Percentiles rank a stretch among this genome's conserved stretches.
Evolutionary conservation across 83 land plant species (phyloP).

Genomic region (Thuja plicata): DNA sequence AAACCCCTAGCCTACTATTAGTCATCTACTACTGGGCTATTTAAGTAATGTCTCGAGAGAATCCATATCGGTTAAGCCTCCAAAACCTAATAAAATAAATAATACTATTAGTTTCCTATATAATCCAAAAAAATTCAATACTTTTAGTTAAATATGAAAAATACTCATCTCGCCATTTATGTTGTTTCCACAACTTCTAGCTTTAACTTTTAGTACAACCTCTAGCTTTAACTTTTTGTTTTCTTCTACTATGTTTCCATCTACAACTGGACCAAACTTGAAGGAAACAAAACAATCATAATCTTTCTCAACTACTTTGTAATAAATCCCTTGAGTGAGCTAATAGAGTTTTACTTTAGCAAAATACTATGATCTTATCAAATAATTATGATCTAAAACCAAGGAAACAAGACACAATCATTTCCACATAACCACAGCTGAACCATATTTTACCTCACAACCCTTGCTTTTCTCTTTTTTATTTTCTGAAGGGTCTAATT

Average conservation of each 20-base stretch:
- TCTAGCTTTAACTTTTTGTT: slow-evolving; percentile 1
- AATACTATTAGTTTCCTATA: not conserved
- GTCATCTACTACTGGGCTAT: not conserved
- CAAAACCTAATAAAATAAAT: not conserved
- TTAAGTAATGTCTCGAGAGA: not conserved
- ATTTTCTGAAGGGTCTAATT: not conserved
- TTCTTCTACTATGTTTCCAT: not conserved
- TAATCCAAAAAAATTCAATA: not conserved
- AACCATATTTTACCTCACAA: slow-evolving; percentile 1
- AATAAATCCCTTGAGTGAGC: not conserved
- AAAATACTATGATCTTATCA: not conserved
- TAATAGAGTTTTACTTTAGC: not conserved
- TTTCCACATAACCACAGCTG: not conserved
- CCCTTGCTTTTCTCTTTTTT: slow-evolving; percentile 13
- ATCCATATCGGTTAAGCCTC: not conserved
- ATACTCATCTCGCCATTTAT: not conserved
- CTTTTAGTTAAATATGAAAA: not conserved
- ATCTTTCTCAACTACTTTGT: not conserved
- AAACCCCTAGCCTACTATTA: slow-evolving; percentile 1
- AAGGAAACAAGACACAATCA: not conserved
- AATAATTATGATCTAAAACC: not conserved
- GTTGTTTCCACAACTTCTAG: not conserved
- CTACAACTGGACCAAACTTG: not conserved
- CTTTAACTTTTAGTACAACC: not conserved
- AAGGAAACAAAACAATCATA: not conserved